These are phyloP conservation scores for Nephelium lappaceum DNA, from an alignment of 345 rosid genomes.

Conservation along the genomic window DNA sequence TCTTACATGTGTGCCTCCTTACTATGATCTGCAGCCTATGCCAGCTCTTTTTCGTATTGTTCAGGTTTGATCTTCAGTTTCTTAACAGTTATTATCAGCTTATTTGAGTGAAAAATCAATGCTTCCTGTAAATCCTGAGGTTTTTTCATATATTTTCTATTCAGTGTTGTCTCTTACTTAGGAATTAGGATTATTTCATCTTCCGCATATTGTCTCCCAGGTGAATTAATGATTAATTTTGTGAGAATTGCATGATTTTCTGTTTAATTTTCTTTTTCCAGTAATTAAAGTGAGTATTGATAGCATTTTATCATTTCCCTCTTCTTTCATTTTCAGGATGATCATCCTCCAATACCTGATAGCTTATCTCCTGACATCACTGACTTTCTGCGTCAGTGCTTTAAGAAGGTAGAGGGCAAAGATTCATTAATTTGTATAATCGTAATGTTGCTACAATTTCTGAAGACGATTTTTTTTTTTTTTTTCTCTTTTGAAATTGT, in stretches of 20 bases:
- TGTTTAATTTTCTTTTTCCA: neutral
- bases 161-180: neutral
- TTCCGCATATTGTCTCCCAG: slow-evolving; percentile 2
- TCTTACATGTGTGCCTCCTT: slow-evolving; percentile 95
- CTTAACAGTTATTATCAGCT: neutral
- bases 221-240: slow-evolving; percentile 8
- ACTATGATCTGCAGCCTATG: slow-evolving; percentile 98
- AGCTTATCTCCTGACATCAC: slow-evolving; percentile 95
- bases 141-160: slow-evolving; percentile 1
- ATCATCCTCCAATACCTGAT: slow-evolving; percentile 96
- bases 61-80: slow-evolving; percentile 63
- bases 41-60: slow-evolving; percentile 98
- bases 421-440: neutral
- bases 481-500: neutral
- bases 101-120: neutral
- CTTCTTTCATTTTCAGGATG: slow-evolving; percentile 60
- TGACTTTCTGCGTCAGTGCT: slow-evolving; percentile 92
- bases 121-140: slow-evolving; percentile 16
- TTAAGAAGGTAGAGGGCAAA: slow-evolving; percentile 75
- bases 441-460: neutral
- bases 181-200: slow-evolving; percentile 13
- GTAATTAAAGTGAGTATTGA: neutral
- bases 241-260: neutral
- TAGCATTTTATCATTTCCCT: neutral
- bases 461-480: neutral